These are phyloP conservation scores for Jamesozyma piceae DNA, from an alignment of 805 yeast species.

Conservation along the genomic window DNA sequence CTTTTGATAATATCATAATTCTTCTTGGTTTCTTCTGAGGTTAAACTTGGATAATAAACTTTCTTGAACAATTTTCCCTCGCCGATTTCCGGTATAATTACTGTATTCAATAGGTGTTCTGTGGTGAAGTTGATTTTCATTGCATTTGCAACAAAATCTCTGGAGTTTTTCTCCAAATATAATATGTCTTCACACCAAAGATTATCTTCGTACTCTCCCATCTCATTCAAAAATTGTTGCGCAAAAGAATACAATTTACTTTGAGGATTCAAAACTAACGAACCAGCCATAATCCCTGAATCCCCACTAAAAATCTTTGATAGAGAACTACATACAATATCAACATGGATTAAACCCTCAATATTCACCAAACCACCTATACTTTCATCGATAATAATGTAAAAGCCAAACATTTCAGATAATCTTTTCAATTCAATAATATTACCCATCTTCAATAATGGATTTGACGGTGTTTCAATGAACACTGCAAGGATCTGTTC, in stretches of 20 bases:
- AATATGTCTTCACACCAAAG: constrained; percentile 90
- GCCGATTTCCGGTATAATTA: constrained; percentile 32
- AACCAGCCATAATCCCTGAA: constrained; percentile 92
- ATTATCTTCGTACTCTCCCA: constrained; percentile 55
- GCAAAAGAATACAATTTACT: constrained; percentile 43
- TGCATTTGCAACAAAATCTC: constrained; percentile 70
- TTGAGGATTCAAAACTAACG: constrained; percentile 65
- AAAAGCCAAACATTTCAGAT: constrained; percentile 62
- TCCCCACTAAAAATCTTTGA: constrained; percentile 87
- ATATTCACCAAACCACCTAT: constrained; percentile 85
- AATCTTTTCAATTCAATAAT: constrained; percentile 53
- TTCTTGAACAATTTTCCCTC: constrained; percentile 42
- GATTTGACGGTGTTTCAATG: constrained; percentile 93
- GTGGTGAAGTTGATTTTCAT: constrained; percentile 46
- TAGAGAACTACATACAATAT: constrained; percentile 74
- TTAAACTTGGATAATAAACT: constrained; percentile 62
- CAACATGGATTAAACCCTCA: constrained; percentile 74
- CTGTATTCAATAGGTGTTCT: constrained; percentile 39
- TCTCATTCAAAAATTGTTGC: constrained; percentile 30
- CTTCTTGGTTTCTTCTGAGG: constrained; percentile 37
- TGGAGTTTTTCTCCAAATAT: constrained; percentile 81
- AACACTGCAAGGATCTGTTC: constrained; percentile 66
- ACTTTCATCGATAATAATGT: constrained; percentile 86
- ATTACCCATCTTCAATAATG: constrained; percentile 81
- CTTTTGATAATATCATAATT: constrained; percentile 62